These are phyloP conservation scores for Dictyostelium discoideum DNA, from an alignment of 78 protist species.

Conservation along the genomic window DNA sequence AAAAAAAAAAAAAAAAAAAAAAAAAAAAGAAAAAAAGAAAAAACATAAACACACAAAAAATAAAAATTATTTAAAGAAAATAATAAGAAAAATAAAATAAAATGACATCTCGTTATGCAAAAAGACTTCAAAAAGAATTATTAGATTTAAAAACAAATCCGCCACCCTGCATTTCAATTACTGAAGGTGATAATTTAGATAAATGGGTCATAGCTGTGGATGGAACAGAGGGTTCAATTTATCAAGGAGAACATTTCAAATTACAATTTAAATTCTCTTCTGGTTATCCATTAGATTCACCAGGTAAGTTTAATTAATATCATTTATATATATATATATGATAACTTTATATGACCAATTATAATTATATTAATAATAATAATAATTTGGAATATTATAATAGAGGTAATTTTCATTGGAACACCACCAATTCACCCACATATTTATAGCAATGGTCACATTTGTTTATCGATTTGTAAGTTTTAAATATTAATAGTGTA, in stretches of 20 bases:
- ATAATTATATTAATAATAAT: too few species aligned
- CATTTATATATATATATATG: neutral
- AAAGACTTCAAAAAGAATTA: slow-evolving; percentile 73
- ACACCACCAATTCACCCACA: slow-evolving; percentile 85
- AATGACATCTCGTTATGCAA: slow-evolving; percentile 35
- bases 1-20: too few species aligned
- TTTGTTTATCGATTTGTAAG: slow-evolving; percentile 85
- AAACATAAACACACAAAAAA: neutral
- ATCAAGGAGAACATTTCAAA: slow-evolving; percentile 58
- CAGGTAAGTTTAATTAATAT: slow-evolving; percentile 3
- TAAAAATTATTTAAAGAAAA: neutral
- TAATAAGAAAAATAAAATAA: neutral
- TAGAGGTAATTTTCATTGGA: slow-evolving; percentile 82
- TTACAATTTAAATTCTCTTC: slow-evolving; percentile 72
- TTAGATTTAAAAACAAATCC: slow-evolving; percentile 47
- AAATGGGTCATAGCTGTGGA: slow-evolving; percentile 52
- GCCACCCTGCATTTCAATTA: slow-evolving; percentile 52
- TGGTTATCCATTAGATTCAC: slow-evolving; percentile 80
- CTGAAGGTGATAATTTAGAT: slow-evolving; percentile 39
- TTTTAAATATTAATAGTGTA: neutral
- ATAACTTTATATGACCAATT: neutral
- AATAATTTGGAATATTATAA: neutral
- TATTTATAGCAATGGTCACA: slow-evolving; percentile 89
- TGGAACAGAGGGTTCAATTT: slow-evolving; percentile 59
- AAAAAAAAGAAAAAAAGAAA: neutral